These are phyloP conservation scores for Aspergillus fijiensis DNA, from an alignment of 2,329 filamentous ascomycete species.

Conservation along the genomic window DNA sequence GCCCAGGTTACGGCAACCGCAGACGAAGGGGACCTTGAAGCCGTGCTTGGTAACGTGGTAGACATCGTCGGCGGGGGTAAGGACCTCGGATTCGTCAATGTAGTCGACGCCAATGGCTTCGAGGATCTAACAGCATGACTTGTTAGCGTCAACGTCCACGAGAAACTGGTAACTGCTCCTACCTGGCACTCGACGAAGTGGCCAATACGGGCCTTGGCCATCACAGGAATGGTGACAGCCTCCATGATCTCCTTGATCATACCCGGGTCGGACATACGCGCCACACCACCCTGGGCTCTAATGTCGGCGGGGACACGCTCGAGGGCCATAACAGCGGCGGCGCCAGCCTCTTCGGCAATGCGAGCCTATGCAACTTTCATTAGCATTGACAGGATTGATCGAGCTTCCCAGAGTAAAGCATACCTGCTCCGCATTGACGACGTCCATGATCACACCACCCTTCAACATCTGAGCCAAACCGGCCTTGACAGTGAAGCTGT, in stretches of 20 bases:
- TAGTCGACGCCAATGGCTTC: slow-evolving; percentile 94
- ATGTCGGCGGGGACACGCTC: slow-evolving; percentile 98
- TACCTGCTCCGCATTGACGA: slow-evolving; percentile 83
- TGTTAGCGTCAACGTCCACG: not conserved
- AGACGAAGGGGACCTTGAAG: slow-evolving; percentile 88
- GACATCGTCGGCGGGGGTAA: slow-evolving; percentile 87
- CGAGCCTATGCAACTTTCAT: slow-evolving; percentile 61
- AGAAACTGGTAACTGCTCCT: slow-evolving; percentile 21
- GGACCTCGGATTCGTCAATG: slow-evolving; percentile 96
- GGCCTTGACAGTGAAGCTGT: slow-evolving; percentile 84
- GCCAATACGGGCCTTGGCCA: slow-evolving; percentile 97
- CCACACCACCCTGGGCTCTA: slow-evolving; percentile 84
- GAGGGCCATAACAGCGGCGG: slow-evolving; percentile 95
- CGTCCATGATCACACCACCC: slow-evolving; percentile 99
- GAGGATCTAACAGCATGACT: slow-evolving; percentile 65
- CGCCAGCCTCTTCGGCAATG: slow-evolving; percentile 96
- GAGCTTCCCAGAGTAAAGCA: slow-evolving; percentile 2
- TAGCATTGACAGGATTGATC: not conserved
- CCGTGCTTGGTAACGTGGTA: slow-evolving; percentile 88
- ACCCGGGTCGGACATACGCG: slow-evolving; percentile 90
- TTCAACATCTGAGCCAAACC: slow-evolving; percentile 97
- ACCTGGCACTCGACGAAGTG: slow-evolving; percentile 96
- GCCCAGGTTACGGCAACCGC: slow-evolving; percentile 89
- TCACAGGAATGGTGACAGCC: slow-evolving; percentile 94
- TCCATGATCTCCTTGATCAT: slow-evolving; percentile 96